Conservation (phyloP, 2,329 filamentous ascomycete species). For the Cladophialophora immunda region DNA sequence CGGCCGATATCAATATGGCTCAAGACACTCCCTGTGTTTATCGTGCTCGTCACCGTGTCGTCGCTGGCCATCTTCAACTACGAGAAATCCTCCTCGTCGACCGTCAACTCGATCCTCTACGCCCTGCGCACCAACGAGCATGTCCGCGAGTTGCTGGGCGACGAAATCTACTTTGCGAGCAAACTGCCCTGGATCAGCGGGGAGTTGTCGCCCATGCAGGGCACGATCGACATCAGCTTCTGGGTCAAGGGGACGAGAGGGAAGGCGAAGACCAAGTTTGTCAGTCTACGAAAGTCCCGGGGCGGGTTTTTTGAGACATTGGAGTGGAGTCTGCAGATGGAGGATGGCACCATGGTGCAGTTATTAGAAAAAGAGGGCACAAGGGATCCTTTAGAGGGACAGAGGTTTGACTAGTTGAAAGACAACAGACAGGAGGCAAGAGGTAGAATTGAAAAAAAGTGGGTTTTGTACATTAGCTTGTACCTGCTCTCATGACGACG, state of each 20-base stretch:
- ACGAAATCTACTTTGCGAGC: constrained; percentile 82
- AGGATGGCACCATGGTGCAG: constrained; percentile 73
- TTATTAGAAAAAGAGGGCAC: constrained; percentile 61
- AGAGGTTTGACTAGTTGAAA: constrained; percentile 10
- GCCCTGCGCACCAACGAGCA: constrained; percentile 80
- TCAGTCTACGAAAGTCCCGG: constrained; percentile 69
- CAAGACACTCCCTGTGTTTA: constrained; percentile 82
- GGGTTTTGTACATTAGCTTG: constrained; percentile 24
- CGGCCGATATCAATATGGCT: constrained; percentile 65
- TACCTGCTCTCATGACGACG: neutral
- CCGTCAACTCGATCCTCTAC: constrained; percentile 90
- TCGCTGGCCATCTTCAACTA: constrained; percentile 98
- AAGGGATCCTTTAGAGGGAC: constrained; percentile 34
- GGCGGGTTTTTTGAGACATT: constrained; percentile 82
- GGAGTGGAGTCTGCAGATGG: constrained; percentile 84
- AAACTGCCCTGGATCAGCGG: constrained; percentile 85
- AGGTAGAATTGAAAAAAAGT: neutral
- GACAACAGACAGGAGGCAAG: neutral
- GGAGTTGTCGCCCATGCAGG: constrained; percentile 92
- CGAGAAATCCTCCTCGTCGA: constrained; percentile 88
- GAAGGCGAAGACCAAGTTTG: constrained; percentile 80
- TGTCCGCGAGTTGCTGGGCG: constrained; percentile 81
- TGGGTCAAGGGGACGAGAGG: constrained; percentile 80
- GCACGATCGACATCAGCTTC: constrained; percentile 86
- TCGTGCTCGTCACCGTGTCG: constrained; percentile 72